A percentile compares a stretch with the other conserved stretches of the same genome.
Conservation (phyloP, 306 rosid species). For the Cucumis hystrix region DNA sequence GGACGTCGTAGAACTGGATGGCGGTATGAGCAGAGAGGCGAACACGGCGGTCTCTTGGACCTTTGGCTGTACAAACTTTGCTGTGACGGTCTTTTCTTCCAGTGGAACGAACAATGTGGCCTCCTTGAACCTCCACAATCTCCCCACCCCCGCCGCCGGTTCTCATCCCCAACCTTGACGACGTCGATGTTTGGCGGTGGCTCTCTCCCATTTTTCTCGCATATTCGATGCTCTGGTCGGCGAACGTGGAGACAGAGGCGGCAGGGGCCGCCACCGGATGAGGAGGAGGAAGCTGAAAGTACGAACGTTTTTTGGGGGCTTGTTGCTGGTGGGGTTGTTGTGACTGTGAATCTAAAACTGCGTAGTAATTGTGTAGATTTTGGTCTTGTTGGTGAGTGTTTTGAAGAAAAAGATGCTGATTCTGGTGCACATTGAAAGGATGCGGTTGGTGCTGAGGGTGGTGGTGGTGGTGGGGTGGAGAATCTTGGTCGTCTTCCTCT, state of each 20-base stretch:
- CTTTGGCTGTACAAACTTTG: constrained; percentile 18
- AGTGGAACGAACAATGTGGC: constrained; percentile 18
- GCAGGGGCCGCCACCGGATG: not conserved
- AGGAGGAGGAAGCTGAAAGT: constrained; percentile 8
- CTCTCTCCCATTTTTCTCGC: constrained; percentile 15
- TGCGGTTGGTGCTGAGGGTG: not conserved
- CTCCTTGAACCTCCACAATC: constrained; percentile 18
- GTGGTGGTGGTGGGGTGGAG: constrained; percentile 7
- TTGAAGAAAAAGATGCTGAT: constrained; percentile 12
- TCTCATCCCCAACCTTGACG: constrained; percentile 12
- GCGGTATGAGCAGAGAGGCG: constrained; percentile 15
- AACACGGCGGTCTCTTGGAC: constrained; percentile 18
- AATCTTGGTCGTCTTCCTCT: constrained; percentile 12
- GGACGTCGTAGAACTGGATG: constrained; percentile 15
- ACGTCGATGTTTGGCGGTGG: constrained; percentile 3
- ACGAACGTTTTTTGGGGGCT: constrained; percentile 2
- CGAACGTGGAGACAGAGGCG: constrained; percentile 3
- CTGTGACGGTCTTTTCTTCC: constrained; percentile 17
- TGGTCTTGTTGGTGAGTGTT: not conserved
- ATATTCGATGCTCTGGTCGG: constrained; percentile 16
- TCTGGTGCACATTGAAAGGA: constrained; percentile 5
- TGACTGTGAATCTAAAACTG: constrained; percentile 1
- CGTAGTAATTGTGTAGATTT: constrained; percentile 2
- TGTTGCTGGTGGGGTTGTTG: not conserved
- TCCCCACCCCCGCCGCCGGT: constrained; percentile 9